Evolutionary conservation across 371 early-diverging fungal species (phyloP), one percentile per base, ranked within the genome.

Genomic region (Chytridiales sp.): DNA sequence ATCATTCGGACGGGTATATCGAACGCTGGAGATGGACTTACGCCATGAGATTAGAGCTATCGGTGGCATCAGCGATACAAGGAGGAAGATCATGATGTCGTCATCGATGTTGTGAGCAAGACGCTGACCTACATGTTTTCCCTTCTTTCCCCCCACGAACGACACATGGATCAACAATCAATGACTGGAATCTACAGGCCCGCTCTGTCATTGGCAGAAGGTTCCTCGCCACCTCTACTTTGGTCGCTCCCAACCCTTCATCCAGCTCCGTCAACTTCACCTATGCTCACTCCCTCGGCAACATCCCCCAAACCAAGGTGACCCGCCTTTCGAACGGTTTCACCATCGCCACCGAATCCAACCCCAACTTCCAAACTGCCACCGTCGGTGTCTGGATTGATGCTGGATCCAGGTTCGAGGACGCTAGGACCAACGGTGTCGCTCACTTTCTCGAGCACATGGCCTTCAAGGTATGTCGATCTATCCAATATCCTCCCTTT

Each of bases 361-460:
- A 93, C 77, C 92, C 93, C 21, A 82, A 87, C 56, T 83, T 86
- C 64, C 89, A 94, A 79, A 94, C 98, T 17, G 95, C 97, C 47
- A 95, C 98, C 31, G 96, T 98, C 24, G 98, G 98, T 61, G 89
- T 98, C 22, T 97, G 96, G 94, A 96, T 97, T 63, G 92, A 94
- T 77, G 93, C 97, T 42, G 98, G 98, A 32, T 90, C 91, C 62
- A 86, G 97, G 62, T 91, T 89, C 66, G 98, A 98, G 79, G 88
- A 73, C 56, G 80, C 76, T 52, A 80, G 84, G 69, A 94, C 90
- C 80, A 97, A 97, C 68, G 98, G 98, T 22, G 86, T 91, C 32
- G 98, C 98, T 48, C 96, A 98, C 80, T 97, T 98, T 61, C 76
- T 98, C 47, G 98, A 98, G 77, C 98, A 98, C 75, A 93, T 98